Evolutionary conservation across 495 filamentous ascomycete genomes (phyloP).

Genomic region (Xylaria nigripes): DNA sequence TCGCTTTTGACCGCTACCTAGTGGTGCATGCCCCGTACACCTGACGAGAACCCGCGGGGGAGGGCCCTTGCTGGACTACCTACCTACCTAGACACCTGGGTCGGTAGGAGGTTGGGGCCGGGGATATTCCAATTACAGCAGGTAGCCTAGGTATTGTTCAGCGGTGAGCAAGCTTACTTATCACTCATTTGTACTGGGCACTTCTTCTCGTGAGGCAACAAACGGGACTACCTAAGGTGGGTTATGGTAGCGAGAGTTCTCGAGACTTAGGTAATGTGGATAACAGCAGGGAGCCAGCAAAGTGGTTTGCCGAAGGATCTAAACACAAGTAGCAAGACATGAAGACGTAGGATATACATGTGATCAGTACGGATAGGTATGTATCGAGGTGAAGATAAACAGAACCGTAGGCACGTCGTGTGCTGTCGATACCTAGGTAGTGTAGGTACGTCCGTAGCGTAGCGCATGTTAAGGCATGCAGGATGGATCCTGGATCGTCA

Average conservation of each 20-base stretch:
- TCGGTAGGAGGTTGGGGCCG: conserved; percentile 1
- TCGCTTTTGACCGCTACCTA: conserved; percentile 6
- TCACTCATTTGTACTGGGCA: conserved; percentile 1
- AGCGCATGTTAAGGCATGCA: conserved; percentile 5
- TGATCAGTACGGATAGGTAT: not conserved
- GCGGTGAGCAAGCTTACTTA: conserved; percentile 16
- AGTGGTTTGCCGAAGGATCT: no score
- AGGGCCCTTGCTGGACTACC: not conserved
- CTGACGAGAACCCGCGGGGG: conserved; percentile 4
- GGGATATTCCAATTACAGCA: not conserved
- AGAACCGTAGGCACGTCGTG: not conserved
- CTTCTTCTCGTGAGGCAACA: not conserved
- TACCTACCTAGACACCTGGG: not conserved
- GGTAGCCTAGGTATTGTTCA: conserved; percentile 16
- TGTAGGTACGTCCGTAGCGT: conserved; percentile 4
- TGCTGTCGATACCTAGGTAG: no score
- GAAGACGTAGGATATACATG: no score
- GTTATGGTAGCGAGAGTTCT: no score
- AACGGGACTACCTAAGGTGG: not conserved
- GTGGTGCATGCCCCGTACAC: conserved; percentile 4
- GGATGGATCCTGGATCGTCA: not conserved
- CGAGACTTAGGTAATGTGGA: no score
- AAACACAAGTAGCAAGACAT: no score
- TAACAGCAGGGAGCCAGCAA: no score
- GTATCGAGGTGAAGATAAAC: not conserved